Base-by-base conservation (phyloP, 1,284 basidiomycete genomes). In the Fomitopsis pinicola region DNA sequence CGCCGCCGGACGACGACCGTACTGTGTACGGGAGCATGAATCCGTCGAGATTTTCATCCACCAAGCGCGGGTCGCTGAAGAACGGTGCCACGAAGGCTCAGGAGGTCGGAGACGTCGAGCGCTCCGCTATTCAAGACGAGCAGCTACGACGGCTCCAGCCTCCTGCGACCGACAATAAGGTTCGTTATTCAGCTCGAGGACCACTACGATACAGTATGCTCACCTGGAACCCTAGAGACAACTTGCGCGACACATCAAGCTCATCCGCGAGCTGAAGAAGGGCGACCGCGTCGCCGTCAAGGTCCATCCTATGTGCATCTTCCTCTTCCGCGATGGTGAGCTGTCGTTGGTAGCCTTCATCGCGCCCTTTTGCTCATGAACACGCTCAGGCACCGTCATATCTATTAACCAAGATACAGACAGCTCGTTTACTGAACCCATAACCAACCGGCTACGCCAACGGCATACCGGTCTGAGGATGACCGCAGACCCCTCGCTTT, bases 251-350 rank as follows among this genome's bases (percentile, higher is more conserved):
- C 69, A 70, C 55, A 73, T 87, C 42, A 76, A 79, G 55, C 62
- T 76, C 17, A 68, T 75, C 22, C 66, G 64, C 22, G 79, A 81
- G 19, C 74, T 89, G 58, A 89, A 85, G 69, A 75, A 82, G 71
- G 84, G 80, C 8, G 83, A 85, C 26, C 77, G 86, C 59, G 82
- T 89, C 1, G 76, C 82, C 56, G 86, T 89, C 44, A 78, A 79
- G 55, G 78, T 86, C 26, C 76, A 79, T 17, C 84, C 87, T 0
- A 79, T 88, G 76, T 88, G 80, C 69, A 79, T 89, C 52, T 88
- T 89, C 73, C 75, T 89, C 26, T 79, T 84, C 67, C 76, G 85
- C 60, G 84, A 89, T 67, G 87, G 86, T 82, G 67, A 56, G 72
- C 63, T 26, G n/a, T 42, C 38, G 42, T 22, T 52, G 36, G 61